These are phyloP conservation scores for Gracilaria vermiculophylla DNA, from an alignment of 23 red algal species.

Conservation along the genomic window DNA sequence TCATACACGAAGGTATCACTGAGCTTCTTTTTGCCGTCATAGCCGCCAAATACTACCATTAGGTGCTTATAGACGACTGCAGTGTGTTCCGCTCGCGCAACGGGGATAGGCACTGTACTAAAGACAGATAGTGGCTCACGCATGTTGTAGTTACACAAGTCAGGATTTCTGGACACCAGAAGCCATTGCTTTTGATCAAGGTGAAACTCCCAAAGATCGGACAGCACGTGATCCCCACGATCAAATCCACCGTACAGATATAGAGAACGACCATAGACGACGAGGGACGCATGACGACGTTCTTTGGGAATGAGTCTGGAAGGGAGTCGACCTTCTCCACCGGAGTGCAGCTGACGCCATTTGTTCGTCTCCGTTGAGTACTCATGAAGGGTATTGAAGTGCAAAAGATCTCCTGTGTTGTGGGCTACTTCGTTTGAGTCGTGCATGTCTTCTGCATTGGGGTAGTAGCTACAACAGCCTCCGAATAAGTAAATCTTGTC, in stretches of 20 bases:
- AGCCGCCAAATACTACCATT: slow-evolving; percentile 99
- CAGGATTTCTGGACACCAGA: neutral
- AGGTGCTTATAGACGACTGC: slow-evolving; percentile 73
- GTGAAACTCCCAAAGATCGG: slow-evolving; percentile 91
- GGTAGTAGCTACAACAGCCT: slow-evolving; percentile 62
- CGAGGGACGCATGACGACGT: slow-evolving; percentile 83
- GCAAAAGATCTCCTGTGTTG: neutral
- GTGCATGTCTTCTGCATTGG: neutral
- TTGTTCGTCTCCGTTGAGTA: slow-evolving; percentile 45
- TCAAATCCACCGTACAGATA: slow-evolving; percentile 95
- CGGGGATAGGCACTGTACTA: neutral
- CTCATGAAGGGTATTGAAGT: slow-evolving; percentile 85
- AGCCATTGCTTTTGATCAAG: slow-evolving; percentile 40
- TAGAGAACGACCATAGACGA: slow-evolving; percentile 54
- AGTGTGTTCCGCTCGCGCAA: slow-evolving; percentile 88
- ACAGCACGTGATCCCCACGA: slow-evolving; percentile 70
- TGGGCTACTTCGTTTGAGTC: neutral
- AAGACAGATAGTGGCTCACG: neutral
- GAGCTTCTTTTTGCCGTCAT: slow-evolving; percentile 93
- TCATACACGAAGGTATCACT: slow-evolving; percentile 74
- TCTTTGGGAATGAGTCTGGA: slow-evolving; percentile 23
- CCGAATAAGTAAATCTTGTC: slow-evolving; percentile 91
- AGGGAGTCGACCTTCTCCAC: slow-evolving; percentile 1
- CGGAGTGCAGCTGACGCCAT: slow-evolving; percentile 46
- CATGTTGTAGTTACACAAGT: neutral